Percentiles rank a stretch among this genome's conserved stretches.
phyloP scores from a whole-genome alignment of 345 rosid species.

The Mangifera indica region DNA sequence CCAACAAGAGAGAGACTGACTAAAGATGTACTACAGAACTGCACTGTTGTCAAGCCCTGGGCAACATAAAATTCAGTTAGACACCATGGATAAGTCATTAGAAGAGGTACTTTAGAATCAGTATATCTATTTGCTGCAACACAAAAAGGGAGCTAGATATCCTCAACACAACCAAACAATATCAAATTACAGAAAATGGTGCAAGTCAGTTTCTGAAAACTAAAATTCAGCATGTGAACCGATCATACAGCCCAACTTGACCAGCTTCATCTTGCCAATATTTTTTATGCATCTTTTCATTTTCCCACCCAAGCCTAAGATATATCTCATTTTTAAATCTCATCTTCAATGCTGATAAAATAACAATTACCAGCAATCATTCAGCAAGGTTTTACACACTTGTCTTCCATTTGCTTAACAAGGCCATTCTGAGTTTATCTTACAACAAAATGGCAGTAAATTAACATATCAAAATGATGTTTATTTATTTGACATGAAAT shows the following conservation, averaged over 20 bases:
- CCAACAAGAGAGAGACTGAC: conserved; percentile 88
- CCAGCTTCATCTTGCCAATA: no score
- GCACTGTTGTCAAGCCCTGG: conserved; percentile 79
- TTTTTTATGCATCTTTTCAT: not conserved
- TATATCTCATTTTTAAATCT: not conserved
- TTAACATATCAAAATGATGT: no score
- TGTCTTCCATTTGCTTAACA: not conserved
- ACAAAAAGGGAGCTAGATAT: not conserved
- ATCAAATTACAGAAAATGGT: not conserved
- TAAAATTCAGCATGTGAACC: not conserved
- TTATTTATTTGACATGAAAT: not conserved
- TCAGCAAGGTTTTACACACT: not conserved
- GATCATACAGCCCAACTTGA: not conserved
- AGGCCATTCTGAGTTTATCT: not conserved
- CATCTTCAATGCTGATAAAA: not conserved
- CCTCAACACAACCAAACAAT: not conserved
- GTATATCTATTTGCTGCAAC: not conserved
- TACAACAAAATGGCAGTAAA: not conserved
- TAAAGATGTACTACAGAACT: conserved; percentile 73
- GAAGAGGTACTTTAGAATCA: not conserved
- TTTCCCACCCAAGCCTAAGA: conserved; percentile 7
- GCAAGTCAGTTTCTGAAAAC: not conserved
- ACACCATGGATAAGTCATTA: not conserved
- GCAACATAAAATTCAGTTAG: conserved; percentile 8
- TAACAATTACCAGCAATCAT: not conserved